Conservation (phyloP, 345 rosid genomes). For the Linum tenue region DNA sequence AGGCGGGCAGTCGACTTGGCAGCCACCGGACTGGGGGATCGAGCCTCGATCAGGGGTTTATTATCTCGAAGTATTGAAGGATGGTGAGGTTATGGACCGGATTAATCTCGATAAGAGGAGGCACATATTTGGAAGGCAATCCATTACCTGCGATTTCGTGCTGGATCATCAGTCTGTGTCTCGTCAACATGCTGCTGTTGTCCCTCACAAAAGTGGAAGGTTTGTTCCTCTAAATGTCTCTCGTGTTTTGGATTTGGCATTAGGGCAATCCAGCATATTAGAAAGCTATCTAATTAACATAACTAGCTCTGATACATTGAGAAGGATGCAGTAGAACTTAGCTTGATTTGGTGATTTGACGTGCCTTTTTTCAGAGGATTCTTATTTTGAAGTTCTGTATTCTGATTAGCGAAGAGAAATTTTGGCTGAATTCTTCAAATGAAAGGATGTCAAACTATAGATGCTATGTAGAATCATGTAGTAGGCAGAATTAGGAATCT, state of each 20-base stretch:
- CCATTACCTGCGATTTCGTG: conserved; percentile 75
- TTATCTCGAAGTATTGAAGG: conserved; percentile 81
- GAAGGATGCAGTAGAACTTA: not conserved
- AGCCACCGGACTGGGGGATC: conserved; percentile 90
- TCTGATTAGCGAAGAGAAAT: not conserved
- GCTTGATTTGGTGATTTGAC: not conserved
- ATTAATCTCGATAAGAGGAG: conserved; percentile 65
- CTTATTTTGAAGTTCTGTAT: too few species aligned
- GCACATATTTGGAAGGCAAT: conserved; percentile 84
- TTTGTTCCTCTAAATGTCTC: conserved; percentile 13
- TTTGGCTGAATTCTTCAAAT: too few species aligned
- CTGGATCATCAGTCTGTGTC: conserved; percentile 82
- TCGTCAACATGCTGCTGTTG: conserved; percentile 86
- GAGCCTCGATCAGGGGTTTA: conserved; percentile 86
- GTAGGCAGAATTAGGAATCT: too few species aligned
- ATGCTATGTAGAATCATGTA: too few species aligned
- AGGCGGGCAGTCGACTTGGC: conserved; percentile 82
- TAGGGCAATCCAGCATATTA: not conserved
- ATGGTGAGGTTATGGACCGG: conserved; percentile 69
- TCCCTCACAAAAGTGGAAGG: conserved; percentile 81
- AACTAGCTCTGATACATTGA: not conserved
- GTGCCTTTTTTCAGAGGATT: not conserved
- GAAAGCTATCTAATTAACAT: not conserved
- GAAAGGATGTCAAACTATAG: too few species aligned
- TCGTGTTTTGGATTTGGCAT: not conserved